phyloP scores from a whole-genome alignment of 1,284 basidiomycete species.

The Porogramme epimiltina region DNA sequence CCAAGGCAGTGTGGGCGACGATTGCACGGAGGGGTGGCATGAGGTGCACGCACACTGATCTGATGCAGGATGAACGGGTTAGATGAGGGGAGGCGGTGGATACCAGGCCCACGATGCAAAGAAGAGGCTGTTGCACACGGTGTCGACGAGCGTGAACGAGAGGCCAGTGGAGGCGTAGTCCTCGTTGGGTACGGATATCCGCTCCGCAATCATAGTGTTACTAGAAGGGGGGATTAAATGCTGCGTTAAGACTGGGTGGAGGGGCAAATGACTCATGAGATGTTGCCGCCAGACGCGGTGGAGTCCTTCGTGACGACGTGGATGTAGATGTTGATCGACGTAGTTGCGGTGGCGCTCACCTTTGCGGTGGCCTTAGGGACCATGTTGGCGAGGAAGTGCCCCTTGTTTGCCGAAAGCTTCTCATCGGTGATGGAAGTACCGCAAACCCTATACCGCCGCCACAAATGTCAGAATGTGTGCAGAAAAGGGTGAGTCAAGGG shows the following conservation, averaged over 20 bases:
- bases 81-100: too few relatives aligned
- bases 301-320: conserved; percentile 46
- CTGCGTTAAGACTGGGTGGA: not conserved
- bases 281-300: conserved; percentile 44
- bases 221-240: conserved; percentile 25
- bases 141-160: conserved; percentile 45
- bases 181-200: conserved; percentile 48
- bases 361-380: conserved; percentile 33
- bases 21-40: too few relatives aligned
- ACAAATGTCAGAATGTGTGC: not conserved
- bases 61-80: too few relatives aligned
- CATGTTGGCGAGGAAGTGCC: conserved; percentile 44
- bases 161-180: conserved; percentile 46
- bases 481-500: not conserved
- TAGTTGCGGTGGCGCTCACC: conserved; percentile 33
- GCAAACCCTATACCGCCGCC: conserved; percentile 30
- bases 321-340: conserved; percentile 42
- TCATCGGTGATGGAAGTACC: conserved; percentile 40
- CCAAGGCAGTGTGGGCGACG: too few relatives aligned
- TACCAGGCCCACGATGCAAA: too few relatives aligned
- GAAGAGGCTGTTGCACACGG: too few relatives aligned
- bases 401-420: conserved; percentile 39
- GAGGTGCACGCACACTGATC: too few relatives aligned
- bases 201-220: conserved; percentile 38
- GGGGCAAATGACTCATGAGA: conserved; percentile 36